Conservation (phyloP, 805 yeast species). For the Ogataea nitratoaversa region DNA sequence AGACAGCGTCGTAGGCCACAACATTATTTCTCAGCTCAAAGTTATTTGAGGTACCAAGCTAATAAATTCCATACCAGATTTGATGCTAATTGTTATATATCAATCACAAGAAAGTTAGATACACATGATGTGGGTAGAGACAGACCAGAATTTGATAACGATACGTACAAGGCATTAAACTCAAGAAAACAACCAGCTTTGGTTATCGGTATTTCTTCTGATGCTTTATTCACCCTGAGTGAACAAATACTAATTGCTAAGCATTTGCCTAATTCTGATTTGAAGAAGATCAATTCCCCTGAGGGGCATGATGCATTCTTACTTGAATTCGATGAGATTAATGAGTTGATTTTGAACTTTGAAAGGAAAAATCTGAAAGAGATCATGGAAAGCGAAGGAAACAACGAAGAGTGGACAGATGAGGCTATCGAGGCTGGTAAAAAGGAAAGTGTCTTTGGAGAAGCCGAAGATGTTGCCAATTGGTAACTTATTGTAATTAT, state of each 20-base stretch:
- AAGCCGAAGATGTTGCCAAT: conserved; percentile 90
- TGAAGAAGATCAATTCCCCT: conserved; percentile 78
- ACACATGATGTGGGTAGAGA: conserved; percentile 92
- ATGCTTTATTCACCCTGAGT: conserved; percentile 85
- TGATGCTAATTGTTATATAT: conserved; percentile 95
- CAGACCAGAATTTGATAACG: conserved; percentile 39
- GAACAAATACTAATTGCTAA: conserved; percentile 86
- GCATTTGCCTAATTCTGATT: conserved; percentile 60
- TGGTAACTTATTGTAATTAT: no score
- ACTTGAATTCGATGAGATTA: conserved; percentile 80
- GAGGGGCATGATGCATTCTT: conserved; percentile 98
- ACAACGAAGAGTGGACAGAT: conserved; percentile 42
- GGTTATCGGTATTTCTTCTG: conserved; percentile 85
- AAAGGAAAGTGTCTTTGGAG: conserved; percentile 79
- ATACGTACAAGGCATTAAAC: conserved; percentile 48
- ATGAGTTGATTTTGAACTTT: conserved; percentile 65
- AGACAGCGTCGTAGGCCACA: conserved; percentile 39
- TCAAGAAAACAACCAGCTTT: conserved; percentile 71
- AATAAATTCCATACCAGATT: conserved; percentile 83
- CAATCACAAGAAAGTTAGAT: conserved; percentile 89
- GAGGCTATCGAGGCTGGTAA: conserved; percentile 40
- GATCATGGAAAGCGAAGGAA: conserved; percentile 50
- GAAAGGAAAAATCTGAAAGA: conserved; percentile 54
- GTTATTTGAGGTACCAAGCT: conserved; percentile 91
- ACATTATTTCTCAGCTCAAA: conserved; percentile 88